Evolutionary conservation across 78 protist genomes (phyloP), one percentile per base, ranked within the genome.

Genomic region (Dictyostelium purpureum): DNA sequence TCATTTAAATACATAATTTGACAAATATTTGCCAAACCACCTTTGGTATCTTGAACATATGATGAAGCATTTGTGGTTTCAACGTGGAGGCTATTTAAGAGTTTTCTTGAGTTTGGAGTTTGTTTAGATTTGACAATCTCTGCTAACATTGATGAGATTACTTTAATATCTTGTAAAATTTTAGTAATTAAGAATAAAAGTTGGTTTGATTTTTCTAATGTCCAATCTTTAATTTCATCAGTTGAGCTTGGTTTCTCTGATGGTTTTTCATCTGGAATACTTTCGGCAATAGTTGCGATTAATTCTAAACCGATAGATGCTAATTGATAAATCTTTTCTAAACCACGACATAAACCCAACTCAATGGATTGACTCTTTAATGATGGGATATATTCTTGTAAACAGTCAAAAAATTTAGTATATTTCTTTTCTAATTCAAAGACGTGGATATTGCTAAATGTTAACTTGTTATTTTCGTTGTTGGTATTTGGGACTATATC

Each of bases 101-200:
- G 35, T 59, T 85, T 85, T 73, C 92, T 85, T 14, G 82, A 59
- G 37, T 75, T 75, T 85, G 92, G 92, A 85, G 42, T 85, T 59
- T 85, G 92, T 47, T 85, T 85, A 42, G 92, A 40, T 73, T 85
- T 85, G 2, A 85, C 47, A 35, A 85, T 73, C 45, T 85, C 92
- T 45, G 43, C 35, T 45, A 85, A 61, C 31, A 85, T 73, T 28
- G 74, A 59, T 33, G 92, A 85, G 12, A 85, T 26, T 28, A 54
- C 38, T 57, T 70, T 56, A 33, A 73, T 85, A 37, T 85, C 92
- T 66, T 85, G 79, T 26, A 19, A 31, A 37, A 61, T 38, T 59
- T 85, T 85, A n/a, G 49, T 73, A 26, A 85, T 40, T 70, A 65
- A 43, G n/a, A 71, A 85, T 31, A 77, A 24, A 26, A 71, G n/a